Base-by-base conservation (phyloP, 1,139 yeast genomes). In the Nakaseomyces kungkrabaensis region DNA sequence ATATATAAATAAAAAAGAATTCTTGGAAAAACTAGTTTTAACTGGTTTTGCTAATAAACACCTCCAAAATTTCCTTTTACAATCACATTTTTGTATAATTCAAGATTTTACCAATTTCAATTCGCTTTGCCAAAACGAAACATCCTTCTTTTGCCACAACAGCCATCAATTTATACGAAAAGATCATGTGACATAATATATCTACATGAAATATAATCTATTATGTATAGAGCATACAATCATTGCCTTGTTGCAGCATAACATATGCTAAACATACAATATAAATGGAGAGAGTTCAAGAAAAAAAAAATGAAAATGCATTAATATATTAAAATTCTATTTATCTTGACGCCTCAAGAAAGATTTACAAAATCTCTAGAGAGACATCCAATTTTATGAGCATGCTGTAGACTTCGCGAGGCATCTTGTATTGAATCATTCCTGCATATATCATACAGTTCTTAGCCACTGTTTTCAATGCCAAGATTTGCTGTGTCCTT, bases 361-460 rank as follows among this genome's bases (percentile, higher is more conserved):
- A 36, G 6, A 6, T 13, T 17, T 38, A 38, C 13, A 38, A 25
- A 25, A 38, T 41, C 34, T 41, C 44, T 43, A 55, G 47, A 5
- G 55, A 72, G 24, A 84, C 76, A 64, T 88, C 96, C 53, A 89
- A 72, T 56, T 77, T 79, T 44, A 88, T 83, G 61, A 89, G 71
- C 48, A 80, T 75, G 58, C 88, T 79, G 65, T 87, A 89, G 0
- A 89, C 82, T 61, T 90, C 97, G 54, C 95, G 76, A 4, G 97
- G 96, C 95, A 92, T 88, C 64, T 86, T 82, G 68, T 87, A 90
- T 68, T 89, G 96, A 40, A 92, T 85, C 83, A 92, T 85, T 50
- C 97, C 97, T 10, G 97, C 96, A 66, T 85, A 94, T 3, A 90
- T 79, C 88, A 90, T 88, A 67, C 95, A 85, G 65, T 88, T 88